Percentiles rank a stretch among this genome's conserved stretches.
These are phyloP conservation scores for Aspergillus sp. DNA, from an alignment of 2,329 filamentous ascomycete genomes.

Conservation along the genomic window DNA sequence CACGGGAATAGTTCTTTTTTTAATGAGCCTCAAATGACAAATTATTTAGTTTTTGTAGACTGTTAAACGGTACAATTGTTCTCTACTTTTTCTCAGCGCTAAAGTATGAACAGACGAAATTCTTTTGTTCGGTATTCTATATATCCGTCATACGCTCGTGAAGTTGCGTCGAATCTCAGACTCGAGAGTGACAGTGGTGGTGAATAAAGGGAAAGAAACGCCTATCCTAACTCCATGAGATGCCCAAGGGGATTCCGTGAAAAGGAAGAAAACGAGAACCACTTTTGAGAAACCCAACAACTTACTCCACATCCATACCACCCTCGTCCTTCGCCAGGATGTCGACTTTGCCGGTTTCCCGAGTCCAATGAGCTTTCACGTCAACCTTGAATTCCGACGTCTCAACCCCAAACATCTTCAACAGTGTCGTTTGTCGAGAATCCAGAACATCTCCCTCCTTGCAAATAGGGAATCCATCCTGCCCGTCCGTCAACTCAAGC, in stretches of 20 bases:
- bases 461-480: conserved; percentile 72
- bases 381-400: conserved; percentile 87
- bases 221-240: conserved; percentile 39
- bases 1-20: conserved; percentile 15
- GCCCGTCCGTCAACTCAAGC: conserved; percentile 55
- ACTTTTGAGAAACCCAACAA: conserved; percentile 11
- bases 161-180: conserved; percentile 17
- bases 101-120: conserved; percentile 19
- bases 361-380: conserved; percentile 65
- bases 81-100: background rate
- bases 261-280: conserved; percentile 19
- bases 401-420: conserved; percentile 91
- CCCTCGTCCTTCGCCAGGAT: conserved; percentile 37
- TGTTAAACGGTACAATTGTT: background rate
- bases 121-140: conserved; percentile 30
- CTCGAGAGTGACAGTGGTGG: conserved; percentile 15
- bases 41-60: background rate
- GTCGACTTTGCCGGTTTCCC: conserved; percentile 41
- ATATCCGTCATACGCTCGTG: conserved; percentile 35
- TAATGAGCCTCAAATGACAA: background rate
- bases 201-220: conserved; percentile 25
- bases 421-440: conserved; percentile 83
- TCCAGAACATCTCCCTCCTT: conserved; percentile 81
- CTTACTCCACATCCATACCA: conserved; percentile 45
- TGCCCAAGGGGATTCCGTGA: conserved; percentile 32